Evolutionary conservation across 257 asterid species (phyloP).

Genomic region (Solanum medicagineum): DNA sequence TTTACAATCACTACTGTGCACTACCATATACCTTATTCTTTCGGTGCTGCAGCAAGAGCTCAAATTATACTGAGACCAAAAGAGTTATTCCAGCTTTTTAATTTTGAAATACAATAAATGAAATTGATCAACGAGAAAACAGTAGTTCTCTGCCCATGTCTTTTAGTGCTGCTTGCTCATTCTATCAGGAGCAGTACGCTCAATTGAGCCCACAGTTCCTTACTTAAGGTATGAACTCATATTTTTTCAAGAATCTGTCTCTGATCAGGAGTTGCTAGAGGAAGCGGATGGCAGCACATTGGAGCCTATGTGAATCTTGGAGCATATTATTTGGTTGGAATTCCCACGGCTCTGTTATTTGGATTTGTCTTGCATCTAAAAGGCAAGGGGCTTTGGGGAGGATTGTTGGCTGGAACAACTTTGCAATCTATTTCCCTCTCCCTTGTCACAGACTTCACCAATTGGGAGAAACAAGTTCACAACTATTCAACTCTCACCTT

Average conservation of each 20-base stretch:
- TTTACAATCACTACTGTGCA: slow-evolving; percentile 45
- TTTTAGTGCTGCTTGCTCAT: not conserved
- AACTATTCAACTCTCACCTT: not conserved
- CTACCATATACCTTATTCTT: slow-evolving; percentile 52
- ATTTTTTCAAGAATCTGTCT: not conserved
- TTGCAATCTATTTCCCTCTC: slow-evolving; percentile 40
- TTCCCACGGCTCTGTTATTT: slow-evolving; percentile 49
- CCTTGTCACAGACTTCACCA: slow-evolving; percentile 38
- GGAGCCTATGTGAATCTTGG: slow-evolving; percentile 65
- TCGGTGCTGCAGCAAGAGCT: slow-evolving; percentile 15
- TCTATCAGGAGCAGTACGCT: slow-evolving; percentile 18
- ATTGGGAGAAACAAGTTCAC: slow-evolving; percentile 66
- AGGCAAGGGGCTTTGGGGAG: slow-evolving; percentile 70
- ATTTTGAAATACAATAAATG: not conserved
- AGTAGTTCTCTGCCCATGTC: not conserved
- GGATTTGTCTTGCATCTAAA: slow-evolving; percentile 50
- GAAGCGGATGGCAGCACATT: slow-evolving; percentile 79
- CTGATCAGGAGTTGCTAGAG: slow-evolving; percentile 56
- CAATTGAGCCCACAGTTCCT: not conserved
- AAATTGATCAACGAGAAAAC: not conserved
- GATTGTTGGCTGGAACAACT: slow-evolving; percentile 50
- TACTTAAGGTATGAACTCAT: not conserved
- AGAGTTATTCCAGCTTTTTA: not conserved
- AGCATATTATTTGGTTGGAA: slow-evolving; percentile 53
- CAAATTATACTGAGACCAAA: not conserved